phyloP scores from a whole-genome alignment of 306 rosid genomes.

The Sphenostylis stenocarpa region DNA sequence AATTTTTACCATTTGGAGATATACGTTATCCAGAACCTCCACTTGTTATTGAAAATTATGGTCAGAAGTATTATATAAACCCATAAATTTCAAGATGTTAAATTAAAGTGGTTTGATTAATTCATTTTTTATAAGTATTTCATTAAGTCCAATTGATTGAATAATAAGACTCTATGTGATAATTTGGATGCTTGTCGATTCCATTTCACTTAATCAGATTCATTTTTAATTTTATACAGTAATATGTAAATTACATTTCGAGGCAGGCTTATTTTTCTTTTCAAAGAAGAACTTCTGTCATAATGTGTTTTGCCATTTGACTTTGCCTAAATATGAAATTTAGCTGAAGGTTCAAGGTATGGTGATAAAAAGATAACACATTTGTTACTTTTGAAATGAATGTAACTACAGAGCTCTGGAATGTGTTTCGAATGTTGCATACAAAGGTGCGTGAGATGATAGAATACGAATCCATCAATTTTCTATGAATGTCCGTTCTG shows the following conservation, averaged over 20 bases:
- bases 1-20: neutral
- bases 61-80: neutral
- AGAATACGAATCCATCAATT: neutral
- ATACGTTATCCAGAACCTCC: neutral
- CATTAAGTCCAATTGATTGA: too few relatives aligned
- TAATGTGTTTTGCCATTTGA: neutral
- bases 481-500: too few relatives aligned
- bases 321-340: neutral
- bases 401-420: too few relatives aligned
- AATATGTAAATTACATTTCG: neutral
- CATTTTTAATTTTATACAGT: neutral
- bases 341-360: too few relatives aligned
- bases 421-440: neutral
- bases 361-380: too few relatives aligned
- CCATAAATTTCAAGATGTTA: neutral
- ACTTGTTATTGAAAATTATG: conserved; percentile 3
- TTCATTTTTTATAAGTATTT: neutral
- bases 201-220: neutral
- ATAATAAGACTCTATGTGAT: neutral
- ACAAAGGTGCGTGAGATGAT: neutral
- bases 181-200: neutral
- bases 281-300: neutral
- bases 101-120: neutral
- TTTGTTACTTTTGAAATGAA: too few relatives aligned
- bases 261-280: neutral